Base-by-base conservation (phyloP, 768 basidiomycete species). In the Xerocomellus dryophilus region DNA sequence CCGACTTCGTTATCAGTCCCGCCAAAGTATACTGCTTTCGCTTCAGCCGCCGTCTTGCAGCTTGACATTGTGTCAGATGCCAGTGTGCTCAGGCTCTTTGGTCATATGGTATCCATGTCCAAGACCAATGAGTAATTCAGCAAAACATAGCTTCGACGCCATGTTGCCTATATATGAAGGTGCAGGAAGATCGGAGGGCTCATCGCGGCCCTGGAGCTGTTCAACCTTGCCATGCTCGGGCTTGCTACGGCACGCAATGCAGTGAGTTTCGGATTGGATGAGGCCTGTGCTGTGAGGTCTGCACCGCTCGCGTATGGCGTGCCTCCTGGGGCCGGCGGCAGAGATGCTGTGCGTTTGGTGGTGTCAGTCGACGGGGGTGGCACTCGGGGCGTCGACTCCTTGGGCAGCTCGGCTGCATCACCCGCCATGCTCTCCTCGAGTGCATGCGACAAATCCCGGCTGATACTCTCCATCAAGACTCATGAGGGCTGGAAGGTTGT, bases 171-270 rank as follows among this genome's bases (percentile, higher is more conserved):
- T n/a, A n/a, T n/a, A n/a, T n/a, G n/a, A n/a, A n/a, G n/a, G n/a
- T n/a, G n/a, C n/a, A n/a, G n/a, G n/a, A 95, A 68, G 35, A 90
- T 87, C 3, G 89, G 88, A 2, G 82, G 78, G 51, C 83, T 85
- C 43, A 64, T 18, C 38, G 43, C 51, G 50, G 53, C 56, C 61
- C 43, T 58, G 32, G 45, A 5, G 12, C 56, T 60, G 20, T 57
- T 57, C 27, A 72, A 27, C 20, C 65, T 57, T 7, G 68, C 72
- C 70, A 70, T 71, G 39, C 36, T 49, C 43, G 71, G 49, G 18
- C 54, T 49, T n/a, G 60, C 54, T 35, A 54, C 57, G 7, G 60
- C 39, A 21, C 82, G 74, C 18, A 84, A 62, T 5, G 76, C 81
- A 0, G 78, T 76, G 17, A 83, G 70, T 50, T 79, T 79, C 2